Evolutionary conservation across 1,284 basidiomycete genomes (phyloP).

Genomic region (Puccinia polysora): DNA sequence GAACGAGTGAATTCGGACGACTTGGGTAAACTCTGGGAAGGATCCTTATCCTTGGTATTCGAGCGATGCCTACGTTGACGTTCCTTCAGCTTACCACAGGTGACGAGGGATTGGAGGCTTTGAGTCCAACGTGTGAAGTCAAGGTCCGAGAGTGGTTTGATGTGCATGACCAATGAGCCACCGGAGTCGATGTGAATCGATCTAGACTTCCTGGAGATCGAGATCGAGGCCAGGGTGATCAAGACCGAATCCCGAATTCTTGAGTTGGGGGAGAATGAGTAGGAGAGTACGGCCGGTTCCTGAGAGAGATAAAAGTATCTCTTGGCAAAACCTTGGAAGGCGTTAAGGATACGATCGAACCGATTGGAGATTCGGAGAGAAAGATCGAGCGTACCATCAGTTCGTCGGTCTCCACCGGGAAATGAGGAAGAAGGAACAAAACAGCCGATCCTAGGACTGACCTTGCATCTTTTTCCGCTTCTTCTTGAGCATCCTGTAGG

Average conservation of each 20-base stretch:
- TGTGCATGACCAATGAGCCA: slow-evolving; percentile 42
- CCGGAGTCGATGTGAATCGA: slow-evolving; percentile 43
- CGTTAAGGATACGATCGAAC: background rate
- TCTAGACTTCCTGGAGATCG: slow-evolving; percentile 33
- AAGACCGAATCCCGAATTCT: slow-evolving; percentile 41
- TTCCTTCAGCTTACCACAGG: slow-evolving; percentile 9
- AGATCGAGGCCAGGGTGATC: slow-evolving; percentile 37
- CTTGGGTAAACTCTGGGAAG: background rate
- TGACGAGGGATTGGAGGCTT: slow-evolving; percentile 28
- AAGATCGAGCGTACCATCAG: background rate
- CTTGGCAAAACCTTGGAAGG: slow-evolving; percentile 20
- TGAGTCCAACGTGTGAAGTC: slow-evolving; percentile 38
- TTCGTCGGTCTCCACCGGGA: background rate
- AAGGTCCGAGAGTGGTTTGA: slow-evolving; percentile 32
- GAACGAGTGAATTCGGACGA: slow-evolving; percentile 7
- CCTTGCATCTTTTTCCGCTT: slow-evolving; percentile 44
- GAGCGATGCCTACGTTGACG: slow-evolving; percentile 15
- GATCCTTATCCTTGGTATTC: background rate
- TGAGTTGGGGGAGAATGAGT: slow-evolving; percentile 40
- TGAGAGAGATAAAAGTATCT: slow-evolving; percentile 42
- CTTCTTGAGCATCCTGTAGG: slow-evolving; percentile 44
- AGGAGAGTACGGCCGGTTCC: slow-evolving; percentile 37
- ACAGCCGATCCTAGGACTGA: background rate
- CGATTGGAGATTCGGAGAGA: background rate
- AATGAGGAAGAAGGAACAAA: background rate